Percentiles rank a stretch among this genome's conserved stretches.
Conservation (phyloP, 2,329 filamentous ascomycete species). For the Colletotrichum aenigma region DNA sequence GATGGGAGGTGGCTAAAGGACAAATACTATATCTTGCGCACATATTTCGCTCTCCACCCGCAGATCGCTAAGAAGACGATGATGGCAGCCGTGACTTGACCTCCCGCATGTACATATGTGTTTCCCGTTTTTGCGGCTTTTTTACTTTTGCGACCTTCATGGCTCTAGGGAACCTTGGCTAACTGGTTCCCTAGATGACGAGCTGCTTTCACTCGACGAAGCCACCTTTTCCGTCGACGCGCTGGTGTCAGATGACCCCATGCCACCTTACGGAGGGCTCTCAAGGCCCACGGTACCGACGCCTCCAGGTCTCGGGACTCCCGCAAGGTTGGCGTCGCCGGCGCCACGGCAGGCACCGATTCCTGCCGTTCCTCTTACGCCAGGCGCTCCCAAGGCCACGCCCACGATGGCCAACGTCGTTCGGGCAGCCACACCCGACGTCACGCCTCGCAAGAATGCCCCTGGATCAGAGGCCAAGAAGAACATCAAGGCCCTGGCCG, state of each 20-base stretch:
- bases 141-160: conserved; percentile 16
- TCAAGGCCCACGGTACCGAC: not conserved
- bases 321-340: conserved; percentile 40
- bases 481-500: conserved; percentile 48
- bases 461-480: conserved; percentile 42
- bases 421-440: conserved; percentile 33
- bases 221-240: conserved; percentile 69
- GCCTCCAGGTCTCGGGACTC: conserved; percentile 46
- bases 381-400: conserved; percentile 16
- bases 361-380: conserved; percentile 18
- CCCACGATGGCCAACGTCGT: conserved; percentile 26
- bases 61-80: conserved; percentile 59
- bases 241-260: conserved; percentile 65
- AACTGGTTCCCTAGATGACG: conserved; percentile 62
- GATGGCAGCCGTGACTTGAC: conserved; percentile 63
- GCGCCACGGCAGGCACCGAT: conserved; percentile 21
- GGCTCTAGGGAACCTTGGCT: conserved; percentile 35
- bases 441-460: conserved; percentile 32
- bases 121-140: conserved; percentile 1
- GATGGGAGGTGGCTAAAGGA: conserved; percentile 39
- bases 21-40: conserved; percentile 55
- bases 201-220: conserved; percentile 64
- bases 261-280: not conserved
- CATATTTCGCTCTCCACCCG: conserved; percentile 26
- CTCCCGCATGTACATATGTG: conserved; percentile 45